Base-by-base conservation (phyloP, 768 basidiomycete species). In the Mycena galericulata region DNA sequence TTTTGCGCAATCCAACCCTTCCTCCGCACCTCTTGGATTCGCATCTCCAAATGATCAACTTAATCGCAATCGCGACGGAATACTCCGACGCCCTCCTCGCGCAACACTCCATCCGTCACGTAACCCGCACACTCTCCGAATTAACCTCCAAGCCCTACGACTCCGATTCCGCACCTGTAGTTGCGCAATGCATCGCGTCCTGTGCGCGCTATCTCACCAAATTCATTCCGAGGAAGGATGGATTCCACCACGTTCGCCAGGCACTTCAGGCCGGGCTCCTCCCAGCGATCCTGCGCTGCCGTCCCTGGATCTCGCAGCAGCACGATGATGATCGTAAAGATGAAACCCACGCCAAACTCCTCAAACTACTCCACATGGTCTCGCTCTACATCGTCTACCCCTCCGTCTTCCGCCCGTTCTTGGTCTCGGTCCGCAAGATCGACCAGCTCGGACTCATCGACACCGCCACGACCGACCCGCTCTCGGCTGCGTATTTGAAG, bases 371-470 rank as follows among this genome's bases (percentile, higher is more conserved):
- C 7, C 51, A 51, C 34, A 24, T 34, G 8, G 27, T 63, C 36
- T 43, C 62, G 41, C 53, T 63, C n/a, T 55, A 63, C 43, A 26
- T 38, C 30, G 18, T 54, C 11, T 63, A 63, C 53, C 62, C 62
- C 2, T 62, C 50, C 62, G 53, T 55, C 29, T 41, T 63, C 26
- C 51, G 43, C 30, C 53, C 41, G 11, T 54, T 63, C 32, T 55
- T 63, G 30, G 51, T 29, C 15, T 36, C 62, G 3, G 32, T 24
- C 9, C 51, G 43, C 0, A 45, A 63, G 22, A 55, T 46, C 41
- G 53, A 54, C 14, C 8, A 43, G 17, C 51, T 55, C 41, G 32
- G 20, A 3, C n/a, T 34, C 27, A 5, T 46, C 6, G 62, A 54
- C 18, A 1, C 30, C 18, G n/a, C n/a, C n/a, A n/a, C n/a, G n/a